Base-by-base conservation (phyloP, 306 rosid species). In the Acmispon strigosus region DNA sequence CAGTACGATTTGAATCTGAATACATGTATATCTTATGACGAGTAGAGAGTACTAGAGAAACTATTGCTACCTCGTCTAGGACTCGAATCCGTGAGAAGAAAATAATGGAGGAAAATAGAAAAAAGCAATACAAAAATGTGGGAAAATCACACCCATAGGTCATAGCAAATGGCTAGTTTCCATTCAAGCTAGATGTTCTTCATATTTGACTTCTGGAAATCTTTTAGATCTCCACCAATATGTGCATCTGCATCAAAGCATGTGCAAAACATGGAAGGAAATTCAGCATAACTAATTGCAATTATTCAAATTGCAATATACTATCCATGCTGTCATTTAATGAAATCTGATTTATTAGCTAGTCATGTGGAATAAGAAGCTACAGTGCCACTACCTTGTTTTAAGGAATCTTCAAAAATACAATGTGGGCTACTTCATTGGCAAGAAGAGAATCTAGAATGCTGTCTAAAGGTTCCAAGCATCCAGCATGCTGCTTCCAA, bases 401-500 rank as follows among this genome's bases (percentile, higher is more conserved):
- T 65, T 44, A 2, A 17, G 11, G 17, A 60, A 55, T 62, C 50
- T 43, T 8, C 55, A 54, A 56, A 74, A 64, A 27, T 19, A 70
- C 32, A 56, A 63, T 2, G 10, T 14, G 53, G n/a, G 60, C 51
- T 59, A 49, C 52, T 62, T 91, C 82, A 91, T 55, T 84, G 90
- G 81, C 97, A 91, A 72, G 92, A 72, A 69, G 86, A 14, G 62
- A 88, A 83, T 64, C 67, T 85, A 60, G 87, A 83, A 66, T 84
- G 86, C 49, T 87, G 89, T 70, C 96, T 82, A 47, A 91, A 34
- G 48, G 86, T 74, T 63, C 87, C 89, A 34, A 92, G 90, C 89
- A 87, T 82, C 77, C 84, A 75, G 83, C 94, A 92, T 2, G 86
- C 76, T 49, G 83, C 80, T 84, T 92, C 93, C 73, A 92, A 70